Conservation (phyloP, 2,329 filamentous ascomycete genomes). For the Ascochyta viciae-villosae region DNA sequence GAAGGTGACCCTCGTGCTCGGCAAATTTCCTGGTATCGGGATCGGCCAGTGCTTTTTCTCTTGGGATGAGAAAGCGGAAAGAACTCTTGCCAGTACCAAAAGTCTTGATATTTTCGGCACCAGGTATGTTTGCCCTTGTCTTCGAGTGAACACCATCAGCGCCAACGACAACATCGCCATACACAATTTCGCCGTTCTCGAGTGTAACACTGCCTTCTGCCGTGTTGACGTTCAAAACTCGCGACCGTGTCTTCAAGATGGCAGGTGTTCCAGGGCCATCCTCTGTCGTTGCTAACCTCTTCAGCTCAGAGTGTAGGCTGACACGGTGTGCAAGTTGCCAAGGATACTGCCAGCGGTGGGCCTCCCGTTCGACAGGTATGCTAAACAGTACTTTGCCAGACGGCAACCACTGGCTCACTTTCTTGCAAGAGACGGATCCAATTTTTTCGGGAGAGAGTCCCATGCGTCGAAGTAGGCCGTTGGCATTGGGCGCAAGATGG, state of each 20-base stretch:
- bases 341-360: constrained; percentile 59
- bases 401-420: constrained; percentile 50
- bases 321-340: constrained; percentile 64
- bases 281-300: constrained; percentile 52
- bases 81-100: constrained; percentile 62
- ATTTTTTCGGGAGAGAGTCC: constrained; percentile 52
- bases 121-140: constrained; percentile 30
- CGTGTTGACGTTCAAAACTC: constrained; percentile 55
- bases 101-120: constrained; percentile 44
- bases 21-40: constrained; percentile 51
- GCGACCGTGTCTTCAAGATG: constrained; percentile 52
- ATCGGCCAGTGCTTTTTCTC: constrained; percentile 52
- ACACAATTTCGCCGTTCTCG: constrained; percentile 52
- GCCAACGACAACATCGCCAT: constrained; percentile 61
- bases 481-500: constrained; percentile 68
- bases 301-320: constrained; percentile 61
- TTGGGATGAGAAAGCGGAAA: constrained; percentile 63
- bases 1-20: constrained; percentile 49
- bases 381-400: constrained; percentile 47
- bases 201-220: constrained; percentile 27
- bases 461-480: constrained; percentile 61
- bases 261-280: constrained; percentile 47
- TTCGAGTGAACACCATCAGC: constrained; percentile 62
- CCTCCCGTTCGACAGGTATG: constrained; percentile 46
- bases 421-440: constrained; percentile 43